Evolutionary conservation across 768 basidiomycete genomes (phyloP).

Genomic region (Suillus luteus): DNA sequence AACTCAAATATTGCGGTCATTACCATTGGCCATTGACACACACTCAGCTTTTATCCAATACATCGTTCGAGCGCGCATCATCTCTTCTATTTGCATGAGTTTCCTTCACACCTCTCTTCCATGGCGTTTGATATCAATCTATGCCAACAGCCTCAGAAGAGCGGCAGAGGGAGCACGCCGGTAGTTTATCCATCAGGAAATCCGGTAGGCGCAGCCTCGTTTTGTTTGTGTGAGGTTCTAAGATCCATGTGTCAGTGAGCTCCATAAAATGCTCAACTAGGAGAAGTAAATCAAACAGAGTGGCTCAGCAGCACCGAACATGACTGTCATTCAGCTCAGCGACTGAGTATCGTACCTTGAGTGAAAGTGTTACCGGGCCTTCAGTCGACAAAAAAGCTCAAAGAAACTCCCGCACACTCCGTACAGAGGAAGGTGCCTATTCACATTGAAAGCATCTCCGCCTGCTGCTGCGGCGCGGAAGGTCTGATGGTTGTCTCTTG

Average conservation of each 20-base stretch:
- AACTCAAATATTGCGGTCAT: neutral
- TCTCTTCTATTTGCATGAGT: neutral
- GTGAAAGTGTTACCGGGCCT: neutral
- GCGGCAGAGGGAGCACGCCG: neutral
- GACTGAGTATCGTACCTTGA: neutral
- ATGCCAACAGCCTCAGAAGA: neutral
- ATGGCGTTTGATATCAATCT: neutral
- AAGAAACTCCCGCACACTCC: neutral
- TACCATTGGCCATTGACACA: neutral
- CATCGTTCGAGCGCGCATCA: neutral
- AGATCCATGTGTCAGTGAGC: neutral
- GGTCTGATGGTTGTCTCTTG: slow-evolving; percentile 36
- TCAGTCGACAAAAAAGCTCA: neutral
- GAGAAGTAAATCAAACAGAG: neutral
- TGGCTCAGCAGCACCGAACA: neutral
- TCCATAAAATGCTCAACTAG: neutral
- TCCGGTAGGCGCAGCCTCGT: neutral
- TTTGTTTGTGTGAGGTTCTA: neutral
- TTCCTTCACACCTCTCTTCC: neutral
- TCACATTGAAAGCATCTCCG: neutral
- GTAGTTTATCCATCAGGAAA: neutral
- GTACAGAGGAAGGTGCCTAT: neutral
- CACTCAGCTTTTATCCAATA: neutral
- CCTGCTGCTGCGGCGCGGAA: slow-evolving; percentile 26
- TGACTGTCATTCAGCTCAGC: neutral